phyloP scores from a whole-genome alignment of 1,139 yeast genomes.

The Kluyveromyces sp. region DNA sequence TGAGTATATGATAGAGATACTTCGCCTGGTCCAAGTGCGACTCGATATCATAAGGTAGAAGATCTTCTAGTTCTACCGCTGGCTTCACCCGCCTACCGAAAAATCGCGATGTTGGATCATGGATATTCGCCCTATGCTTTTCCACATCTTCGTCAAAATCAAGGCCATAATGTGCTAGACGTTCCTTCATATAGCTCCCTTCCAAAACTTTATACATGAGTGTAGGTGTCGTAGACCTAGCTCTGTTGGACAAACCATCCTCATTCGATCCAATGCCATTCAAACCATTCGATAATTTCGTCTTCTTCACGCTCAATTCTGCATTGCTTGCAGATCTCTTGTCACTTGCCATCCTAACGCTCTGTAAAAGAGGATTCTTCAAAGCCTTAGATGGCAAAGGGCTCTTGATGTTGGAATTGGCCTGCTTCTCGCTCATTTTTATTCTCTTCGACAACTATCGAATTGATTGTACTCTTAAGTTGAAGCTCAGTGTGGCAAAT shows the following conservation, averaged over 20 bases:
- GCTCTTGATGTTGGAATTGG: conserved; percentile 14
- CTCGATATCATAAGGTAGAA: conserved; percentile 75
- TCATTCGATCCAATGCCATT: not conserved
- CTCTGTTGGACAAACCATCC: conserved; percentile 1
- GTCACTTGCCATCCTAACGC: conserved; percentile 12
- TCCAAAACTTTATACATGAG: conserved; percentile 13
- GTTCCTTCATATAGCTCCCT: conserved; percentile 19
- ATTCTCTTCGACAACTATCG: not conserved
- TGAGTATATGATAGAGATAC: conserved; percentile 70
- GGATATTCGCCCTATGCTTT: conserved; percentile 34
- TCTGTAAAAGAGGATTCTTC: conserved; percentile 12
- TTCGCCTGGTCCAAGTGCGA: conserved; percentile 59
- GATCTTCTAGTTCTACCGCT: conserved; percentile 49
- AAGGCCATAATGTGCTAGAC: conserved; percentile 45
- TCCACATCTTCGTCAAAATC: conserved; percentile 50
- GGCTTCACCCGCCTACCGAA: conserved; percentile 46
- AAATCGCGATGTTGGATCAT: conserved; percentile 49
- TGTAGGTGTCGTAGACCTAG: conserved; percentile 25
- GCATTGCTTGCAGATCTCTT: conserved; percentile 19
- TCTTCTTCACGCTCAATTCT: conserved; percentile 15
- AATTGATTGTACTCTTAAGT: not conserved
- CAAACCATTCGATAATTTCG: conserved; percentile 7
- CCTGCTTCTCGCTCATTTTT: not conserved
- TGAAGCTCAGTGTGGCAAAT: not conserved
- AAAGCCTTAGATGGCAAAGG: conserved; percentile 23